Conservation (phyloP, 2,329 filamentous ascomycete genomes). For the Xylaria sp. region DNA sequence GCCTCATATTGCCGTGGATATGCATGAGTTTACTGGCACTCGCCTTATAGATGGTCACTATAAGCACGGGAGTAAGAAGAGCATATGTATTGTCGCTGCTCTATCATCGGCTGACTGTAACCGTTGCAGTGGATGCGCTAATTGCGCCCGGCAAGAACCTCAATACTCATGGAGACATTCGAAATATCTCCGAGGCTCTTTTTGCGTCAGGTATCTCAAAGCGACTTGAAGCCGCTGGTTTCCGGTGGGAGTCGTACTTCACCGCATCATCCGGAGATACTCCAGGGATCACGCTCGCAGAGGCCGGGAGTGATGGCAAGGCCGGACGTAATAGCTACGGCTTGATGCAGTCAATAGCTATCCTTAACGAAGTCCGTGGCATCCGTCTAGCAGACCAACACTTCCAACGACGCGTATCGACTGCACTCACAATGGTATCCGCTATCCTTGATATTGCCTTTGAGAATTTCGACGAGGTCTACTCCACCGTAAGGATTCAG, state of each 20-base stretch:
- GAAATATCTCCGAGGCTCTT: slow-evolving; percentile 44
- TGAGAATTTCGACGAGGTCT: slow-evolving; percentile 41
- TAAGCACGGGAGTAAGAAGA: slow-evolving; percentile 43
- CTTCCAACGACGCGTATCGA: slow-evolving; percentile 45
- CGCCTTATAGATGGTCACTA: slow-evolving; percentile 44
- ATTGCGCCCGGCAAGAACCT: slow-evolving; percentile 48
- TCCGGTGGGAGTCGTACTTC: slow-evolving; percentile 51
- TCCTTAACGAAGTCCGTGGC: slow-evolving; percentile 45
- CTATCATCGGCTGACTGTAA: slow-evolving; percentile 11
- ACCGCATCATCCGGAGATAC: slow-evolving; percentile 37
- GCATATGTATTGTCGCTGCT: background rate
- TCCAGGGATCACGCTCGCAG: slow-evolving; percentile 39
- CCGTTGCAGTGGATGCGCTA: slow-evolving; percentile 44
- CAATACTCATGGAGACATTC: slow-evolving; percentile 48
- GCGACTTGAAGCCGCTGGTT: slow-evolving; percentile 43
- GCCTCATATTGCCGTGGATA: slow-evolving; percentile 50
- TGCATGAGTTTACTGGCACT: slow-evolving; percentile 50
- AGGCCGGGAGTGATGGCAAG: slow-evolving; percentile 46
- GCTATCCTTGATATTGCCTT: slow-evolving; percentile 44
- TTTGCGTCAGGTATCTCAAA: slow-evolving; percentile 47
- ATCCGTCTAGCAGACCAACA: slow-evolving; percentile 47
- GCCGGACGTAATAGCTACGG: slow-evolving; percentile 43
- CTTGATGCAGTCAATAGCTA: slow-evolving; percentile 43
- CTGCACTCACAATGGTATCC: slow-evolving; percentile 45
- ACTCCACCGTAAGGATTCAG: slow-evolving; percentile 37